Base-by-base conservation (phyloP, 352 stramenopile genomes). In the Phytopythium boreale region DNA sequence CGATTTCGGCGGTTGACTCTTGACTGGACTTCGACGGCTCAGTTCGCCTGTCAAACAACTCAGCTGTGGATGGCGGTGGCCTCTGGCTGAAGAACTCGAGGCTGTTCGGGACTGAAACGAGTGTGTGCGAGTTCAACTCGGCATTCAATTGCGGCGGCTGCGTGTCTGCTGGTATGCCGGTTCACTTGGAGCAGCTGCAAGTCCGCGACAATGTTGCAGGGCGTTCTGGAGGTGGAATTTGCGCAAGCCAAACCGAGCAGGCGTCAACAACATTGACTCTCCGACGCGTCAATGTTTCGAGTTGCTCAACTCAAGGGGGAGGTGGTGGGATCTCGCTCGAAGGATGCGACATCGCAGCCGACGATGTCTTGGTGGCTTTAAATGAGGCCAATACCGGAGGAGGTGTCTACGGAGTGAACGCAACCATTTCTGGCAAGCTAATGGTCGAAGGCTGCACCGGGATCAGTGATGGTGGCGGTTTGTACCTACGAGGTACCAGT, bases 251-350 rank as follows among this genome's bases (percentile, higher is more conserved):
- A 43, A 36, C 27, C 4, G n/a, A 17, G 1, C 14, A 31, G 14
- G 19, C 4, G 4, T n/a, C 10, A 4, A 52, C 66, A 34, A 62
- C 24, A 9, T 41, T 76, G 6, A 62, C 20, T 12, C n/a, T 76
- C 46, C 14, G 20, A 22, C 29, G 27, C 26, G 24, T 61, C 52
- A n/a, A 39, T 9, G 1, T 66, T 24, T 41, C 29, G 2, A 53
- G 61, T 31, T 76, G 66, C 36, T 50, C 41, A 1, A 66, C 66
- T 46, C 17, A 11, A 1, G 36, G 47, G 0, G 39, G 41, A 24
- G 76, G 76, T 11, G 76, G 76, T 47, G 76, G 71, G 1, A 55
- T 84, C 1, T 73, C 63, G 57, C n/a, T 71, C 14, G 27, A 55
- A 19, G 58, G 63, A n/a, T 56, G 49, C 26, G 51, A 62, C 26